Base-by-base conservation (phyloP, 176 grass and related monocot genomes). In the Cenchrus purpureus region DNA sequence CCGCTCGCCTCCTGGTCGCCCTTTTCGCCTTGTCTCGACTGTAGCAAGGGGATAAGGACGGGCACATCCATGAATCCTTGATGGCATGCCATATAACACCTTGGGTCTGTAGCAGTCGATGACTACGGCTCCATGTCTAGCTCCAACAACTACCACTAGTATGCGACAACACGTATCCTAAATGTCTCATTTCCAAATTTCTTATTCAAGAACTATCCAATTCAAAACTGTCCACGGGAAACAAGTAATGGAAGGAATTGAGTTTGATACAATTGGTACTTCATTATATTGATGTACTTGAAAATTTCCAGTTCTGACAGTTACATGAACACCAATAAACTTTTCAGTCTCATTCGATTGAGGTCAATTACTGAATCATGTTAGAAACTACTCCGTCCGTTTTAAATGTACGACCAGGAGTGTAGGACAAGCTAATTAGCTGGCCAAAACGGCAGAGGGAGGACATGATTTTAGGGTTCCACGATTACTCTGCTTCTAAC, bases 251-350 rank as follows among this genome's bases (percentile, higher is more conserved):
- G 28, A 72, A 54, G 66, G 12, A 29, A 79, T 9, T 64, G 45
- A 62, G 19, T 12, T 9, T 44, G 19, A 54, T 25, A 55, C 12
- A 84, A 25, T 25, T 28, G 19, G 75, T 19, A 51, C 43, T 13
- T 81, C 52, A 22, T 13, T 29, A 6, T 57, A 15, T 56, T 80
- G 12, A 8, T 0, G 62, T 57, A 68, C 10, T 45, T 16, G 20
- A 70, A 77, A 7, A 78, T 83, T 54, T 83, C 68, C 7, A 65
- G 61, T 48, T 64, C 7, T 65, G 49, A 31, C 20, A 78, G 8
- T 73, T 48, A 2, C 12, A 79, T 10, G 1, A 80, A 65, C n/a
- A 9, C 7, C 53, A 63, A 71, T 34, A 34, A 65, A 7, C 40
- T 6, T 40, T 1, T 29, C 37, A 72, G 65, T 46, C 34, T 65